Evolutionary conservation across 345 rosid genomes (phyloP).

Genomic region (Salix brachista): DNA sequence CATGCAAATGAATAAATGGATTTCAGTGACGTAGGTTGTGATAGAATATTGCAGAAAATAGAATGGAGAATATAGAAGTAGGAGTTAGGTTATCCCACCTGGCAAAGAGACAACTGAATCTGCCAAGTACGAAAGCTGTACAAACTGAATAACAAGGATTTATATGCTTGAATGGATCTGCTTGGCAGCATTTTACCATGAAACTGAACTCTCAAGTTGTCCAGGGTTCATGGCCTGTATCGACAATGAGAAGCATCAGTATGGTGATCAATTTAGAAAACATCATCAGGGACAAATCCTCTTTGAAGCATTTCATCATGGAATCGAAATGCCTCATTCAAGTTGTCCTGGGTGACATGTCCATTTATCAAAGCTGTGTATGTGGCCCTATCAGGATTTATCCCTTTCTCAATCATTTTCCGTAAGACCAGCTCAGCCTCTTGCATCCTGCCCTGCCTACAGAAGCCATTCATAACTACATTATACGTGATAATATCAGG

Average conservation of each 20-base stretch:
- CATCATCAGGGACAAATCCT: constrained; percentile 76
- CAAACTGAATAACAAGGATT: constrained; percentile 27
- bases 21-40: not conserved
- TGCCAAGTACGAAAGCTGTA: not conserved
- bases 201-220: constrained; percentile 52
- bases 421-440: constrained; percentile 56
- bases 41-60: not conserved
- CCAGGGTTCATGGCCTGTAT: constrained; percentile 55
- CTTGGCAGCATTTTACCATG: constrained; percentile 65
- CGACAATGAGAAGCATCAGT: constrained; percentile 21
- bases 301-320: constrained; percentile 82
- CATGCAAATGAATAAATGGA: not conserved
- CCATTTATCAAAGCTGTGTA: constrained; percentile 78
- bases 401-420: constrained; percentile 66
- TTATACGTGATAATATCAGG: constrained; percentile 65
- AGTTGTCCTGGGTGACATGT: constrained; percentile 60
- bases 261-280: not conserved
- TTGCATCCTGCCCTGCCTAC: constrained; percentile 68
- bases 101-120: not conserved
- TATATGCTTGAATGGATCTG: constrained; percentile 61
- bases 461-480: constrained; percentile 60
- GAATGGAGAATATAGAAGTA: not conserved
- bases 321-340: constrained; percentile 71
- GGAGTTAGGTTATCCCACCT: not conserved
- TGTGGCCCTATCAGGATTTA: constrained; percentile 59